phyloP scores from a whole-genome alignment of 2,329 filamentous ascomycete species.

The Verticillium isaacii region DNA sequence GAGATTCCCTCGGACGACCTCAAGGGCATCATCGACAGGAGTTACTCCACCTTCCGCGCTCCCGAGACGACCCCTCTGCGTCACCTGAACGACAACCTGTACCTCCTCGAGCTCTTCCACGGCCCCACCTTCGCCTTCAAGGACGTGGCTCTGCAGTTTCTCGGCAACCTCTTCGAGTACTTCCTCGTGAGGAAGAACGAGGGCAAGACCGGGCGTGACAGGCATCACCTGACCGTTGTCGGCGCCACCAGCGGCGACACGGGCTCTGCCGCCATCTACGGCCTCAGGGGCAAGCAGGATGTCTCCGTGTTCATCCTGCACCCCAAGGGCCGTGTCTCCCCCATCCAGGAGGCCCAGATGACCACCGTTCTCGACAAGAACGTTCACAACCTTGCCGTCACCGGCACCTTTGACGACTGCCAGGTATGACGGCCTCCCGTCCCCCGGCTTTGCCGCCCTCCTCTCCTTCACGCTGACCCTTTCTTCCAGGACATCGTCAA shows the following conservation, averaged over 20 bases:
- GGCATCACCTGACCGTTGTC: constrained; percentile 80
- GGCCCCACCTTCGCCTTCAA: constrained; percentile 96
- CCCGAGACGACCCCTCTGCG: constrained; percentile 74
- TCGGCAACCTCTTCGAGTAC: constrained; percentile 95
- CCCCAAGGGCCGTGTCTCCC: constrained; percentile 84
- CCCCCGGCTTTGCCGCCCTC: neutral
- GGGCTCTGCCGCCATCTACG: constrained; percentile 93
- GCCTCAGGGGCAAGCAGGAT: constrained; percentile 91
- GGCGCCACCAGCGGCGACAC: constrained; percentile 86
- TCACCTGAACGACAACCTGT: constrained; percentile 72
- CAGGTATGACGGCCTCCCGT: constrained; percentile 48
- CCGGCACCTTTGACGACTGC: constrained; percentile 93
- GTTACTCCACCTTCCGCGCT: constrained; percentile 84
- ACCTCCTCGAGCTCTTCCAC: constrained; percentile 92
- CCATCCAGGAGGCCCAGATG: constrained; percentile 96
- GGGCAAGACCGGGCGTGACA: constrained; percentile 60
- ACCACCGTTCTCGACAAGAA: constrained; percentile 87
- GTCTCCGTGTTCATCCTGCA: constrained; percentile 93
- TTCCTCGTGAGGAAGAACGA: constrained; percentile 71
- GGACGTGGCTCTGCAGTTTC: constrained; percentile 82
- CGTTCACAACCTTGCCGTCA: constrained; percentile 86
- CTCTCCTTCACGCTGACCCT: neutral
- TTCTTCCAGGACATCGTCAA: constrained; percentile 78
- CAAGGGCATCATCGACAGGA: constrained; percentile 74
- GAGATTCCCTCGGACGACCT: constrained; percentile 82